Conservation (phyloP, 306 rosid genomes). For the Castanea mollissima region DNA sequence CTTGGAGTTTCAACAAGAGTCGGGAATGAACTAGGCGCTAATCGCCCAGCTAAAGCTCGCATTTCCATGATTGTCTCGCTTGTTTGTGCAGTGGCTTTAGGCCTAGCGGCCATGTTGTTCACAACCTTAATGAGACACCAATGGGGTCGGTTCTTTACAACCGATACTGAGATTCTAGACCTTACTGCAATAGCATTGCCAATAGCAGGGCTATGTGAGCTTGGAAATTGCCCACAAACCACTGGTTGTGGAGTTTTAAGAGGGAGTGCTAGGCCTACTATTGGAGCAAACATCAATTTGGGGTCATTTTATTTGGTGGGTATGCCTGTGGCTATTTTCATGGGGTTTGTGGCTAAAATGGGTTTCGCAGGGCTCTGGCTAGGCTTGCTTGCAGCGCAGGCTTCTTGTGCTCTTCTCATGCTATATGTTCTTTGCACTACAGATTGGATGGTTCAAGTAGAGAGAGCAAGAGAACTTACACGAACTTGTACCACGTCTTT, state of each 20-base stretch:
- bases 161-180: slow-evolving; percentile 51
- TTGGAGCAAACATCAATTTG: slow-evolving; percentile 86
- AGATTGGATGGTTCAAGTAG: slow-evolving; percentile 64
- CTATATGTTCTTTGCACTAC: slow-evolving; percentile 65
- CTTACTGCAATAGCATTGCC: slow-evolving; percentile 85
- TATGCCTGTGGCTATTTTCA: slow-evolving; percentile 71
- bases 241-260: slow-evolving; percentile 87
- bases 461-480: slow-evolving; percentile 66
- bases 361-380: slow-evolving; percentile 92
- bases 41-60: slow-evolving; percentile 70
- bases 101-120: slow-evolving; percentile 66
- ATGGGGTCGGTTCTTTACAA: slow-evolving; percentile 83
- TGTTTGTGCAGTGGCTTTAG: slow-evolving; percentile 48
- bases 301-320: slow-evolving; percentile 90
- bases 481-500: neutral
- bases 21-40: slow-evolving; percentile 79
- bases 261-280: slow-evolving; percentile 80
- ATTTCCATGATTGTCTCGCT: slow-evolving; percentile 71
- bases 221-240: slow-evolving; percentile 95
- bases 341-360: slow-evolving; percentile 58
- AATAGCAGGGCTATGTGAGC: slow-evolving; percentile 81
- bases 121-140: slow-evolving; percentile 65
- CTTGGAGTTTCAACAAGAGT: slow-evolving; percentile 85
- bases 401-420: slow-evolving; percentile 73
- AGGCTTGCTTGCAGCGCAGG: slow-evolving; percentile 98